Evolutionary conservation across 768 basidiomycete species (phyloP), one percentile per base, ranked within the genome.

Genomic region (Trichaptum fuscoviolaceum): DNA sequence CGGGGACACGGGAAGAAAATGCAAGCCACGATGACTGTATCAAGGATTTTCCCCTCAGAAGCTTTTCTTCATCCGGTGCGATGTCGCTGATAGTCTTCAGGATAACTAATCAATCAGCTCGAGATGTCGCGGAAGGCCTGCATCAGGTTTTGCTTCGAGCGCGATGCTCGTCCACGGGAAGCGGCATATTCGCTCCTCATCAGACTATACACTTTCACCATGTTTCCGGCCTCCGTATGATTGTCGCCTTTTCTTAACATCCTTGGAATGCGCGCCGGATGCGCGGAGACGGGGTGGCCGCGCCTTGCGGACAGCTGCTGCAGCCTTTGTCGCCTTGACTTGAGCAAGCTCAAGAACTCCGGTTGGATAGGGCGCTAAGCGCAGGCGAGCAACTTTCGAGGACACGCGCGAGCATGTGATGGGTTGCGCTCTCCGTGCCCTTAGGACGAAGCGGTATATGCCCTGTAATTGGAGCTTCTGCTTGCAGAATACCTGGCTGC

Each of bases 401-500:
- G 52, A 92, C 88, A 42, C 89, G 87, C 7, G 94, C 95, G 52
- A 96, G 83, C 86, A 93, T 90, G 63, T 90, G 86, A 75, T 96
- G 94, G 17, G 92, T 92, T 76, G 92, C 90, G 5, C 90, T 91
- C 73, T 94, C 90, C 90, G 95, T 94, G 67, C 91, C 90, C 3
- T 92, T 91, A 2, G 95, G 95, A 2, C 90, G 88, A 67, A 96
- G 80, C 57, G 87, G 83, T 86, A 96, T 89, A 71, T 88, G 87
- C 57, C 94, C 94, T 1, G 92, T 91, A 66, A 95, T 82, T 67
- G 90, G 80, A 2, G 91, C 89, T 73, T 95, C 93, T 26, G 92
- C 84, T 75, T 96, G 94, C n/a, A 93, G 82, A 20, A 96, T 88
- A 69, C 90, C 87, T 1, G 91, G 89, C 59, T 88, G 86, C 74